Base-by-base conservation (phyloP, 1,284 basidiomycete species). In the Trichosporon coremiiforme region DNA sequence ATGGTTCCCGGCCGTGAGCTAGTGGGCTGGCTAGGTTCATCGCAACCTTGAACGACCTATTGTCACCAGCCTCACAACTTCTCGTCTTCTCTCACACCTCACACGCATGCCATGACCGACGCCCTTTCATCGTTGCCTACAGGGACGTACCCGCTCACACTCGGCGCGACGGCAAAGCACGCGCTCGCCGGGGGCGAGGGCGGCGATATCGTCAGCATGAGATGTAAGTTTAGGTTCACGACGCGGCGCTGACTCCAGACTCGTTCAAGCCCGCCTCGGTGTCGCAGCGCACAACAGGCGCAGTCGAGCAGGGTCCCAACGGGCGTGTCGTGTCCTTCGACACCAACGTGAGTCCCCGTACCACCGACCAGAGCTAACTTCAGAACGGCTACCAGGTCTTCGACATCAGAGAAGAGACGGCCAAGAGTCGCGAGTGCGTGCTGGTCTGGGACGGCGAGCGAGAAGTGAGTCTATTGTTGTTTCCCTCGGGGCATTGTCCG, bases 181-280 rank as follows among this genome's bases (percentile, higher is more conserved):
- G 63, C 60, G 8, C 66, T 73, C 1, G 29, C 64, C 6, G 66
- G 66, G 17, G 53, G 57, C 35, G 66, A 67, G 66, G 64, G 68
- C 20, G 72, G 67, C 63, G 72, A 73, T 55, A 60, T 71, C 22
- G 69, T 73, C 29, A 70, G 68, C 5, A 53, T 73, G 45, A 38
- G 68, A 31, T 73, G 72, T 74, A 62, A 70, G 70, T 63, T 55
- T 38, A 15, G n/a, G 45, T 25, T 45, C 71, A 45, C 0, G 74
- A 31, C 31, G 4, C n/a, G 8, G 9, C 5, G 38, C 69, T 70
- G 63, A 70, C 66, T 3, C 0, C 68, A 82, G 81, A 81, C 68
- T 66, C 71, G 12, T 82, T 82, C 78, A 82, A 82, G 69, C 81
- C 81, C 5, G 78, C 73, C 2, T 80, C 78, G 2, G 75, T 82